A percentile compares a stretch with the other conserved stretches of the same genome.
Conservation (phyloP, 495 filamentous ascomycete species). For the Lophiostoma macrostomum region DNA sequence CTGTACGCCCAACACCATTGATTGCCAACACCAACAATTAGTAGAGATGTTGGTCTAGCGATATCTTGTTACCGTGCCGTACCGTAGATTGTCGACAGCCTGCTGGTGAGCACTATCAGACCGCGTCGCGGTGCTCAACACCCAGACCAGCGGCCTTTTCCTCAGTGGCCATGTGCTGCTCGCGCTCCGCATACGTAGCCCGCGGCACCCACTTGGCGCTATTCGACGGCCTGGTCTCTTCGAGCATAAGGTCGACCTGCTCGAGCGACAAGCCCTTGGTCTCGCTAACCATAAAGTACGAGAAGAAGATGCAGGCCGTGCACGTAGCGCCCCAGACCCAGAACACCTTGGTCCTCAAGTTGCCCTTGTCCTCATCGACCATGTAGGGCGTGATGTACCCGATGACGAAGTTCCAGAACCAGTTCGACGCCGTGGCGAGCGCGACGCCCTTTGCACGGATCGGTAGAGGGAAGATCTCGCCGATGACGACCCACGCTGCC, state of each 20-base stretch:
- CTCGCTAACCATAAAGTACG: slow-evolving; percentile 76
- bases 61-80: too few species aligned
- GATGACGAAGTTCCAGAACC: slow-evolving; percentile 73
- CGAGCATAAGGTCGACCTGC: slow-evolving; percentile 87
- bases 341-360: slow-evolving; percentile 71
- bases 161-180: background rate
- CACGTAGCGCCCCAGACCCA: slow-evolving; percentile 75
- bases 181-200: slow-evolving; percentile 56
- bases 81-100: too few species aligned
- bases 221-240: slow-evolving; percentile 67
- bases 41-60: too few species aligned
- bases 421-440: slow-evolving; percentile 79
- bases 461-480: slow-evolving; percentile 80
- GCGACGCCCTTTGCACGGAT: slow-evolving; percentile 79
- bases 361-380: slow-evolving; percentile 57
- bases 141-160: background rate
- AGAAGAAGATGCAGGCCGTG: slow-evolving; percentile 62
- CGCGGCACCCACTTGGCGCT: slow-evolving; percentile 67
- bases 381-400: slow-evolving; percentile 78
- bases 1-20: too few species aligned
- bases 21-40: too few species aligned
- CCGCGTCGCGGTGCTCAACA: slow-evolving; percentile 4
- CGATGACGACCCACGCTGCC: slow-evolving; percentile 76
- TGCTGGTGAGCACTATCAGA: too few species aligned
- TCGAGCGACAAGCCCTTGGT: slow-evolving; percentile 85